Evolutionary conservation across 257 asterid species (phyloP), one percentile per base, ranked within the genome.

Genomic region (Solanum paucissectum): DNA sequence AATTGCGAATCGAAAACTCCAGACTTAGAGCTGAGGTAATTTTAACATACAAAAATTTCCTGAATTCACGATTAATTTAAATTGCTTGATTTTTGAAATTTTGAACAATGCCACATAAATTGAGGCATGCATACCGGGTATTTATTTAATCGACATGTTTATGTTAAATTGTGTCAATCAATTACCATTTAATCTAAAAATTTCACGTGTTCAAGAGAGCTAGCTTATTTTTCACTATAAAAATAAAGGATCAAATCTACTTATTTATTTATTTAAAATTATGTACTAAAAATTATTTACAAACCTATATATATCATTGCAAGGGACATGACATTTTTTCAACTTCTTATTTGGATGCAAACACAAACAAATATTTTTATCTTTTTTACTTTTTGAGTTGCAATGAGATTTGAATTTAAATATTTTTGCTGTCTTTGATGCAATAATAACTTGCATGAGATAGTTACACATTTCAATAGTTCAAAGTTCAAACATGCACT

Each of bases 11-110:
- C 7, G 98, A 97, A 92, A 97, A 95, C 69, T 88, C 96, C 11
- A 93, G 90, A 88, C 99, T 97, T 92, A 95, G 90, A 92, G 91
- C 98, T 77, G 99, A 97, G 66, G 46, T 46, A 77, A 77, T 44
- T 68, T 40, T 37, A 37, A 37, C 9, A 42, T 40, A 40, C 10
- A 42, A 42, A 10, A 0, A 9, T 42, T 42, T 42, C 12, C 4
- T 42, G 4, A 42, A 42, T 42, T 42, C 4, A 42, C 46, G 1
- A 42, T 42, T 42, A 42, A 3, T 42, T 42, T 42, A 42, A 42
- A 10, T 42, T 42, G 46, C 0, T 21, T 9, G 0, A 9, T 1
- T 60, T 8, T 21, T 60, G 12, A 8, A 60, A 60, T 21, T 21
- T 60, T 9, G 0, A 58, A 58, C 4, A 8, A 0, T 60, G 0